Percentiles rank a stretch among this genome's conserved stretches.
Conservation (phyloP, 345 rosid species). For the Linum usitatissimum region DNA sequence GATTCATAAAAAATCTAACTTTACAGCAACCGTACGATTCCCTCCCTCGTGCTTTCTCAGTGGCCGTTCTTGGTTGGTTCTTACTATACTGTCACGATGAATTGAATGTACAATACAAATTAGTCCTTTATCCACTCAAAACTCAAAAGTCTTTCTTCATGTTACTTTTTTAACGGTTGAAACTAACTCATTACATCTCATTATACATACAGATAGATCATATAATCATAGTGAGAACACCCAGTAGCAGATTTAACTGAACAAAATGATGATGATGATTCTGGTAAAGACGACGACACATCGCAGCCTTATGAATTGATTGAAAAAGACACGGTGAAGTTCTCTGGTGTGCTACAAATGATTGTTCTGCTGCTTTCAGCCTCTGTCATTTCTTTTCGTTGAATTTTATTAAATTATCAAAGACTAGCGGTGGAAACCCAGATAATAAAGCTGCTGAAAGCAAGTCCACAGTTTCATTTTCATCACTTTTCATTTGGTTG, state of each 20-base stretch:
- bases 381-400: slow-evolving; percentile 15
- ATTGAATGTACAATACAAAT: too few species aligned
- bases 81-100: too few species aligned
- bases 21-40: background rate
- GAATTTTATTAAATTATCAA: slow-evolving; percentile 5
- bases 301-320: slow-evolving; percentile 19
- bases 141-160: too few species aligned
- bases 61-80: background rate
- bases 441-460: slow-evolving; percentile 16
- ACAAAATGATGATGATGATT: background rate
- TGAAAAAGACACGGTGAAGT: slow-evolving; percentile 21
- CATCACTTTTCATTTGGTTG: background rate
- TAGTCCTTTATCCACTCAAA: too few species aligned
- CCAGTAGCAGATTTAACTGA: background rate
- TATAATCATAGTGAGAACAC: too few species aligned
- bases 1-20: background rate
- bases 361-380: too few species aligned
- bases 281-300: background rate
- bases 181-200: too few species aligned
- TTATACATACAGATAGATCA: too few species aligned
- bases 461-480: slow-evolving; percentile 9
- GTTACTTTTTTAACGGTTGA: too few species aligned
- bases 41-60: slow-evolving; percentile 1
- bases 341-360: slow-evolving; percentile 6
- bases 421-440: background rate